Evolutionary conservation across 371 early-diverging fungal species (phyloP).

Genomic region (Entomophthora muscae): DNA sequence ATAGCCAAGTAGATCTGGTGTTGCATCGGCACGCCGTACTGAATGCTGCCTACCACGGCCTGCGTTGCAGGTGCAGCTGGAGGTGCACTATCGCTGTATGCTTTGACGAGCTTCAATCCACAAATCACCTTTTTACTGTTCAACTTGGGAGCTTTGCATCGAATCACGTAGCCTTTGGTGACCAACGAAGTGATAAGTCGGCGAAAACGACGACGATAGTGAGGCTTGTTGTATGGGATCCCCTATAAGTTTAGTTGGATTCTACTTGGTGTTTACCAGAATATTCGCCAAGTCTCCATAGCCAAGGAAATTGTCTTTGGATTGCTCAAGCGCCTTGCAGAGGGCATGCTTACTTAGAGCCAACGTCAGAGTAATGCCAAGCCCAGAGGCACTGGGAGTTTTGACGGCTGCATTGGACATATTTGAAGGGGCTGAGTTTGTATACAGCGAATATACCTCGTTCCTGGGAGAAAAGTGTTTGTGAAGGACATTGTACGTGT

Average conservation of each 20-base stretch:
- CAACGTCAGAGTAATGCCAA: background rate
- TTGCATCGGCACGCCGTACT: background rate
- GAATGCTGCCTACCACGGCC: background rate
- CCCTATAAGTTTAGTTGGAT: background rate
- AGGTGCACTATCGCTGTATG: background rate
- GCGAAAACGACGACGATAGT: background rate
- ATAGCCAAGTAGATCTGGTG: background rate
- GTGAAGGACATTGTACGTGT: background rate
- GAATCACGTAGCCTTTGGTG: background rate
- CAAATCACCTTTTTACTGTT: background rate
- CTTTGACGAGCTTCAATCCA: background rate
- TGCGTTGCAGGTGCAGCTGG: background rate
- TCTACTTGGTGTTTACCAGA: background rate
- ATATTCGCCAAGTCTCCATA: background rate
- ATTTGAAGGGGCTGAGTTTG: background rate
- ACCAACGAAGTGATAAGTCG: background rate
- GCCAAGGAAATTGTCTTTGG: background rate
- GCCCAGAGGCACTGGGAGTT: background rate
- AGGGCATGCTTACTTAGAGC: background rate
- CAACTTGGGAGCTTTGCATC: background rate
- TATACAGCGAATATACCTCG: background rate
- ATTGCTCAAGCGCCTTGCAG: background rate
- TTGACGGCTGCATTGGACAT: background rate
- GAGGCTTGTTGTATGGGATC: background rate
- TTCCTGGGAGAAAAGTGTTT: background rate